These are phyloP conservation scores for Paramecium sexaurelia DNA, from an alignment of 73 alveolate genomes.

Conservation along the genomic window DNA sequence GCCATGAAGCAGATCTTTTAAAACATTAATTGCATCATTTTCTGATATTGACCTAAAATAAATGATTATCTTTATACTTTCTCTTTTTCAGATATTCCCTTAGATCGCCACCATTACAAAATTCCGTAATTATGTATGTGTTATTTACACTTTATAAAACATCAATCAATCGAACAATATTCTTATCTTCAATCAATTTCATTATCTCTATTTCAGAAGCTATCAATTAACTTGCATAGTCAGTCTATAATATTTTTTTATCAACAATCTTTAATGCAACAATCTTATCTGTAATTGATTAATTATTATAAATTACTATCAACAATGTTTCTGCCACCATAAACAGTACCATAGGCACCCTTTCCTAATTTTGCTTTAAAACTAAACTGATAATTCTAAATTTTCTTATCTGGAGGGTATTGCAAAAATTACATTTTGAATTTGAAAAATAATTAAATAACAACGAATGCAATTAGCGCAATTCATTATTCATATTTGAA, in stretches of 20 bases:
- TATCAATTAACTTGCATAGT: conserved; percentile 38
- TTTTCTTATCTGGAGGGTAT: conserved; percentile 61
- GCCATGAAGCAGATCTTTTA: conserved; percentile 47
- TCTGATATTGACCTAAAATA: conserved; percentile 24
- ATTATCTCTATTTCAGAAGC: conserved; percentile 60
- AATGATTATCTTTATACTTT: neutral
- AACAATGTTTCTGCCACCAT: conserved; percentile 56
- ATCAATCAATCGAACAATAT: conserved; percentile 46
- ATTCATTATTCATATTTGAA: neutral
- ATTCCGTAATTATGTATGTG: conserved; percentile 55
- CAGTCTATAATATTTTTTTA: conserved; percentile 33
- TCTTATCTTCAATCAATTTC: conserved; percentile 33
- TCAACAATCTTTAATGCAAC: conserved; percentile 44
- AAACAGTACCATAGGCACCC: conserved; percentile 72
- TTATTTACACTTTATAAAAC: conserved; percentile 55
- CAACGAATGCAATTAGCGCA: conserved; percentile 14
- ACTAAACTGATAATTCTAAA: conserved; percentile 55
- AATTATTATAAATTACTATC: neutral
- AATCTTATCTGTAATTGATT: neutral
- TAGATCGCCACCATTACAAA: conserved; percentile 66
- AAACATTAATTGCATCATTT: conserved; percentile 46
- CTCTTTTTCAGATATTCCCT: conserved; percentile 41
- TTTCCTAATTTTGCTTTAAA: conserved; percentile 62
- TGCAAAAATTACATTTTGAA: neutral
- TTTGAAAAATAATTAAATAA: conserved; percentile 18